Evolutionary conservation across 2,329 filamentous ascomycete species (phyloP).

Genomic region (Fusarium circinatum): DNA sequence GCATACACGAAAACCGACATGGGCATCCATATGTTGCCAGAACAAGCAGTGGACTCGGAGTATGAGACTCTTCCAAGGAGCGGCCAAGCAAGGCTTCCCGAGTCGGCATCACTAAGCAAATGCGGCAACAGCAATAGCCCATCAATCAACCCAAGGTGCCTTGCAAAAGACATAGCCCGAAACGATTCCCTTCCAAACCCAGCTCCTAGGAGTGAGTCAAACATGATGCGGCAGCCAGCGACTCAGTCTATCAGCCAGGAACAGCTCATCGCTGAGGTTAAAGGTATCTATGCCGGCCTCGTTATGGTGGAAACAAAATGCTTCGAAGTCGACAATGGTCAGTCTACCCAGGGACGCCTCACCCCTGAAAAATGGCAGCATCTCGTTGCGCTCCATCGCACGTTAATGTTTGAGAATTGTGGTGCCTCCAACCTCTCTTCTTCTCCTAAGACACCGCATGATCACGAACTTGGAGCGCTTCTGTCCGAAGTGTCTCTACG

Average conservation of each 20-base stretch:
- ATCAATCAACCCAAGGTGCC: neutral
- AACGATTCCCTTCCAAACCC: neutral
- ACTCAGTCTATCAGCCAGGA: neutral
- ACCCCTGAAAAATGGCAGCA: accelerated
- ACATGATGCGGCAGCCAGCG: neutral
- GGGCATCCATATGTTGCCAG: accelerated
- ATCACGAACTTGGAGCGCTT: neutral
- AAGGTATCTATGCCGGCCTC: neutral
- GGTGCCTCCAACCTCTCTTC: neutral
- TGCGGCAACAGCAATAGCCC: neutral
- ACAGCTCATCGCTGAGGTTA: neutral
- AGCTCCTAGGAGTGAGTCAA: too few species aligned
- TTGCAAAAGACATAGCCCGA: accelerated
- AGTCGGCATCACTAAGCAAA: neutral
- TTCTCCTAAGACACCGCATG: accelerated
- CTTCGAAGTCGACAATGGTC: neutral
- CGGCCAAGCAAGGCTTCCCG: accelerated
- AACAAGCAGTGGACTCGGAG: neutral
- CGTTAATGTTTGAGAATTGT: accelerated
- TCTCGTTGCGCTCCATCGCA: accelerated
- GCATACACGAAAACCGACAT: neutral
- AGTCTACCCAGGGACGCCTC: accelerated
- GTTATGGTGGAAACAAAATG: neutral
- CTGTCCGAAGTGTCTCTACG: neutral
- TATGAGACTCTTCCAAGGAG: neutral